Conservation (phyloP, 2,329 filamentous ascomycete genomes). For the Graphium sp. region DNA sequence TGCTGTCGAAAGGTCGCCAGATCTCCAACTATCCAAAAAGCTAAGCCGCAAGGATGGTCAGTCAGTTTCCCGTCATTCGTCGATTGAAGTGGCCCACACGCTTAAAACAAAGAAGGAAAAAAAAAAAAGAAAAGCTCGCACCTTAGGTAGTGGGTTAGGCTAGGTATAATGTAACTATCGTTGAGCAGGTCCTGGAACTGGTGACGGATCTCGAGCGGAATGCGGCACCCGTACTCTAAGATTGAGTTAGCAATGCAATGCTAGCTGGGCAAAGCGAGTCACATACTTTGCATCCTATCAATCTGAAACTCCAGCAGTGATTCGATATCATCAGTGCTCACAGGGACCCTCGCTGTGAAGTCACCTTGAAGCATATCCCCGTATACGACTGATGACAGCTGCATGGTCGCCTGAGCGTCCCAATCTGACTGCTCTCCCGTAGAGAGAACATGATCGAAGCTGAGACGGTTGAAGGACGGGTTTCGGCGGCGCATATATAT, state of each 20-base stretch:
- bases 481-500: slow-evolving; percentile 46
- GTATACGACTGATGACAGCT: slow-evolving; percentile 29
- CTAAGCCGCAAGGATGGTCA: slow-evolving; percentile 18
- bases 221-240: slow-evolving; percentile 56
- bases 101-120: neutral
- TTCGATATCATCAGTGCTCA: slow-evolving; percentile 69
- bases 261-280: neutral
- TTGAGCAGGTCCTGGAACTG: slow-evolving; percentile 53
- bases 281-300: slow-evolving; percentile 64
- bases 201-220: slow-evolving; percentile 57
- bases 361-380: slow-evolving; percentile 32
- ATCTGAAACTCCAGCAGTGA: slow-evolving; percentile 76
- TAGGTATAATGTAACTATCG: slow-evolving; percentile 52
- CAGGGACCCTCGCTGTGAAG: slow-evolving; percentile 20
- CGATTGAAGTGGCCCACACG: neutral
- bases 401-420: slow-evolving; percentile 21
- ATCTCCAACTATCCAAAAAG: slow-evolving; percentile 83
- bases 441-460: slow-evolving; percentile 40
- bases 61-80: neutral
- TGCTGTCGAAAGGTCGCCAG: slow-evolving; percentile 76
- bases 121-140: slow-evolving; percentile 13
- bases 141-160: slow-evolving; percentile 60
- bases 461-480: slow-evolving; percentile 35
- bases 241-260: slow-evolving; percentile 5
- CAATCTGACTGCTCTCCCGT: slow-evolving; percentile 33